Conservation (phyloP, 768 basidiomycete genomes). For the Thelephora ganbajun region DNA sequence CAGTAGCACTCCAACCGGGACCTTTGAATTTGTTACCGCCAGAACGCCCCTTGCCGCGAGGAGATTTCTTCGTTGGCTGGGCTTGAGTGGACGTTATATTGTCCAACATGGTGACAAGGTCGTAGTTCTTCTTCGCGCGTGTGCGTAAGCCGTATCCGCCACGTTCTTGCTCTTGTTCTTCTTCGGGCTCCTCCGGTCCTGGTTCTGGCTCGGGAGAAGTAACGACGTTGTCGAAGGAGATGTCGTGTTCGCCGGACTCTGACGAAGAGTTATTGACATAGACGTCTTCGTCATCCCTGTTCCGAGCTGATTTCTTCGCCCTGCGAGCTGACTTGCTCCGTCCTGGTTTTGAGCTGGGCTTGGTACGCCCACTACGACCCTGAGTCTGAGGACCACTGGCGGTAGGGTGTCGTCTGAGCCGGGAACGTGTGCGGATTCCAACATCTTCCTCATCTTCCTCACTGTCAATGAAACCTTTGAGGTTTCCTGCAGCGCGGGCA, state of each 20-base stretch:
- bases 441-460: constrained; percentile 31
- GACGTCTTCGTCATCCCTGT: constrained; percentile 33
- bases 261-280: constrained; percentile 36
- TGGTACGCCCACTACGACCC: constrained; percentile 12
- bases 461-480: constrained; percentile 25
- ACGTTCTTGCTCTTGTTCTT: constrained; percentile 34
- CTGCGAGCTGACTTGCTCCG: constrained; percentile 4
- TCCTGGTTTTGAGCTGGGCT: constrained; percentile 2
- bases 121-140: constrained; percentile 59
- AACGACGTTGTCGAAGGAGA: constrained; percentile 40
- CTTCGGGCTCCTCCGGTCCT: constrained; percentile 23
- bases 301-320: constrained; percentile 13
- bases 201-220: constrained; percentile 26
- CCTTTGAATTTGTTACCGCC: constrained; percentile 28
- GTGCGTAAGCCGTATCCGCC: constrained; percentile 55
- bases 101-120: constrained; percentile 70
- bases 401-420: too few species aligned
- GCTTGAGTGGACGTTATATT: constrained; percentile 28
- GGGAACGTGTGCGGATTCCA: constrained; percentile 11
- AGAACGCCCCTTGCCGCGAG: constrained; percentile 15
- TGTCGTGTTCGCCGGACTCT: constrained; percentile 39
- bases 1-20: constrained; percentile 67
- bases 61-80: constrained; percentile 28
- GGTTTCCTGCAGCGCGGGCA: constrained; percentile 8
- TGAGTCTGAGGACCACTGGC: constrained; percentile 1